Evolutionary conservation across 192 early-diverging fungal species (phyloP).

Genomic region (Pilobolus umbonatus): DNA sequence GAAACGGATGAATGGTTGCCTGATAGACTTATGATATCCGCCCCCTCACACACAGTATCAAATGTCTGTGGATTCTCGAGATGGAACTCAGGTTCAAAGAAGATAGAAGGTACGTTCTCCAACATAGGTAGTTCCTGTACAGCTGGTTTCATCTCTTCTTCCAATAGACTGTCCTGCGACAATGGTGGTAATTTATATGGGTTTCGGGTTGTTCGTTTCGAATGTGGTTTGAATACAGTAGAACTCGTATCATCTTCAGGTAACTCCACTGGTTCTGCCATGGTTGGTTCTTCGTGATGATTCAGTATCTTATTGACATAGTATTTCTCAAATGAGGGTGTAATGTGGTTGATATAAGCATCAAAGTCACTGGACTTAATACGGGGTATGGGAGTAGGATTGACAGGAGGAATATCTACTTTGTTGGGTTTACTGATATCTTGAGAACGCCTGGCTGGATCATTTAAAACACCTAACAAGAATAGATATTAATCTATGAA

Average conservation of each 20-base stretch:
- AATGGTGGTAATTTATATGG: slow-evolving; percentile 46
- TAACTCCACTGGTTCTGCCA: slow-evolving; percentile 30
- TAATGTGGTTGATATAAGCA: slow-evolving; percentile 67
- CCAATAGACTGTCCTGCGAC: slow-evolving; percentile 31
- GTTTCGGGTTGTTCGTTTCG: slow-evolving; percentile 34
- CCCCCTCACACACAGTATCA: slow-evolving; percentile 72
- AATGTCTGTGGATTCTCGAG: slow-evolving; percentile 90
- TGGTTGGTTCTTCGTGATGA: slow-evolving; percentile 34
- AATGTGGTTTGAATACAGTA: neutral
- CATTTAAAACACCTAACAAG: slow-evolving; percentile 64
- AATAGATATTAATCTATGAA: slow-evolving; percentile 2
- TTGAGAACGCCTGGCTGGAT: slow-evolving; percentile 52
- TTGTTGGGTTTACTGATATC: slow-evolving; percentile 46
- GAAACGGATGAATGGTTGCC: slow-evolving; percentile 45
- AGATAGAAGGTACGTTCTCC: slow-evolving; percentile 82
- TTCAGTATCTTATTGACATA: slow-evolving; percentile 57
- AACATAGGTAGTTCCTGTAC: slow-evolving; percentile 63
- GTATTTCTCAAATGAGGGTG: slow-evolving; percentile 78
- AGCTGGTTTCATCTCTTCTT: slow-evolving; percentile 33
- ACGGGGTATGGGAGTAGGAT: slow-evolving; percentile 58
- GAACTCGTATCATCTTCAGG: slow-evolving; percentile 31
- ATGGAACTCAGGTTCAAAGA: slow-evolving; percentile 80
- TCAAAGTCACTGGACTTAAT: slow-evolving; percentile 82
- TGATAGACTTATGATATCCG: slow-evolving; percentile 49
- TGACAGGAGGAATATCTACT: slow-evolving; percentile 49